A percentile compares a stretch with the other conserved stretches of the same genome.
Conservation (phyloP, 2,329 filamentous ascomycete species). For the Trichoderma endophyticum region DNA sequence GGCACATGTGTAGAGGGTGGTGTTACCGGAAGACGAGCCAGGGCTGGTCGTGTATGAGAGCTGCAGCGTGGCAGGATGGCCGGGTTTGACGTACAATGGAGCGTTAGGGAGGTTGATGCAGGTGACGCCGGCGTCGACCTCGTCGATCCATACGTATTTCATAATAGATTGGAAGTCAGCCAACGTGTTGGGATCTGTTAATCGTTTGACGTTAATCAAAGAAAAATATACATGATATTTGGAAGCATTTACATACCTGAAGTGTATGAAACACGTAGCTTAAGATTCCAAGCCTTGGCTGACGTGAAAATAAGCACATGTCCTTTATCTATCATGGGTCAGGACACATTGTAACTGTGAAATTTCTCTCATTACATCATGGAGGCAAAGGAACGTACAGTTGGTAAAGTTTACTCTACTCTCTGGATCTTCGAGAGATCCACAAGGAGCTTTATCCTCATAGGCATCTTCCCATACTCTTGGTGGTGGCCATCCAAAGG, state of each 20-base stretch:
- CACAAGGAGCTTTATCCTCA: neutral
- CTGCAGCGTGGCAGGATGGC: conserved; percentile 48
- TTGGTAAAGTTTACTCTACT: neutral
- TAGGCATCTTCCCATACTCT: neutral
- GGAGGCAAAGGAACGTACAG: neutral
- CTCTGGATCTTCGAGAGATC: neutral
- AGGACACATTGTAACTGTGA: neutral
- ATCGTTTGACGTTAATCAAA: neutral
- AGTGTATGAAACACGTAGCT: neutral
- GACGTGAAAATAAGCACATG: neutral
- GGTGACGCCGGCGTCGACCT: conserved; percentile 43
- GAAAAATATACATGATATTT: neutral
- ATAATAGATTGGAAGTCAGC: neutral
- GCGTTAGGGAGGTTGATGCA: conserved; percentile 40
- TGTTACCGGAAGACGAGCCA: conserved; percentile 39
- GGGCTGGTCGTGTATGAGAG: conserved; percentile 47
- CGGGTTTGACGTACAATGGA: conserved; percentile 35
- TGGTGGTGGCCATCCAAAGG: neutral
- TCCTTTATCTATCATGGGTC: neutral
- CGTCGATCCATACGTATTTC: neutral
- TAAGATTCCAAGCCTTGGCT: neutral
- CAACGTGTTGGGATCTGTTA: neutral
- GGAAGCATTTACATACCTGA: neutral
- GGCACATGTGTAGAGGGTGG: conserved; percentile 48
- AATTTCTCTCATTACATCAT: neutral